Percentiles rank a stretch among this genome's conserved stretches.
These are phyloP conservation scores for Xerocomellus chrysenteron DNA, from an alignment of 768 basidiomycete genomes.

Conservation along the genomic window DNA sequence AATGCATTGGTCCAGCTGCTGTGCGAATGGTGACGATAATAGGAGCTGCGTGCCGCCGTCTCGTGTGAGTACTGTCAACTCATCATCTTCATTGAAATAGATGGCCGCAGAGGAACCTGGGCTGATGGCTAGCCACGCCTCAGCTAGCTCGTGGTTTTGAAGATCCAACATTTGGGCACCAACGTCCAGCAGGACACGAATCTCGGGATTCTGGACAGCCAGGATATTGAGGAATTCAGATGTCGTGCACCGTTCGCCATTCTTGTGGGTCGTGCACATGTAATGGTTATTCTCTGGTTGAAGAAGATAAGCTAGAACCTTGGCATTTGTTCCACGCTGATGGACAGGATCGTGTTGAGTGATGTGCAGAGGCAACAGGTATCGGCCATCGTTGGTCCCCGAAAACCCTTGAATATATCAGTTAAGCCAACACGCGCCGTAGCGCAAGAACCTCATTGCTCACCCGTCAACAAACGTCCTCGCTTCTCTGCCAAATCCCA, in stretches of 20 bases:
- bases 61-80: conserved; percentile 31
- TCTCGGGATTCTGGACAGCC: conserved; percentile 33
- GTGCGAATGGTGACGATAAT: conserved; percentile 32
- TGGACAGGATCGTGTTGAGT: conserved; percentile 26
- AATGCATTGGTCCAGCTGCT: conserved; percentile 35
- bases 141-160: conserved; percentile 40
- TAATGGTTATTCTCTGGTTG: conserved; percentile 22
- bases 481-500: conserved; percentile 38
- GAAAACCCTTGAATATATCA: conserved; percentile 31
- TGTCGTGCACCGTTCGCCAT: conserved; percentile 16
- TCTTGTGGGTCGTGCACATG: conserved; percentile 8
- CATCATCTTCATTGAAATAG: conserved; percentile 33
- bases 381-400: conserved; percentile 40
- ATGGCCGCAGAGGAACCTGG: conserved; percentile 27
- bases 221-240: conserved; percentile 30
- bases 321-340: conserved; percentile 46
- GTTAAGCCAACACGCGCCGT: neutral
- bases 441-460: neutral
- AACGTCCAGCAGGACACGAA: conserved; percentile 53
- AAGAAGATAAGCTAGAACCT: conserved; percentile 31
- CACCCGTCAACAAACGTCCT: conserved; percentile 13
- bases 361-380: conserved; percentile 38
- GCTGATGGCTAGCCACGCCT: conserved; percentile 38
- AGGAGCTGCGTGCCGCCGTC: conserved; percentile 31
- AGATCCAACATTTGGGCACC: conserved; percentile 58